phyloP scores from a whole-genome alignment of 208 protist genomes.

The Leishmania braziliensis region DNA sequence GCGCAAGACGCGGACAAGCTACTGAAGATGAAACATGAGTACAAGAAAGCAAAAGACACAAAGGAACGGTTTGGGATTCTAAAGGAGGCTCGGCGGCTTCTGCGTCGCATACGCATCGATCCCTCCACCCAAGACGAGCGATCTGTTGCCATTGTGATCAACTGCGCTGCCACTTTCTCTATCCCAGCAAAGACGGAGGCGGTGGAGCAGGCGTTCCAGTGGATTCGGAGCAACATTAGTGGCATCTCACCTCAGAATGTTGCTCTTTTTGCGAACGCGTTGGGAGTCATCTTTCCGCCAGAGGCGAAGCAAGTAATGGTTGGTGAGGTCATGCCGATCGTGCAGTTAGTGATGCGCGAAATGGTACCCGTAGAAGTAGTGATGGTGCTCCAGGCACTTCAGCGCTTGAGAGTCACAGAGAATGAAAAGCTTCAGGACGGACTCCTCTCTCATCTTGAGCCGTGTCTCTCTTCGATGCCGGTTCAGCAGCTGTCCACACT shows the following conservation, averaged over 20 bases:
- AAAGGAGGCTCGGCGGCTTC: constrained; percentile 51
- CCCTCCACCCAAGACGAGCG: constrained; percentile 86
- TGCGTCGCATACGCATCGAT: constrained; percentile 64
- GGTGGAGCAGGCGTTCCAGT: constrained; percentile 58
- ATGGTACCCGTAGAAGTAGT: constrained; percentile 85
- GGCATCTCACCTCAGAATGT: constrained; percentile 78
- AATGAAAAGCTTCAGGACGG: constrained; percentile 45
- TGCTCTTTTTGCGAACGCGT: constrained; percentile 75
- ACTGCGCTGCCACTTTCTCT: constrained; percentile 70
- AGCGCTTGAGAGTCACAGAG: constrained; percentile 43
- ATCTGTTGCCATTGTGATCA: constrained; percentile 68
- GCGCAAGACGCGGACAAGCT: constrained; percentile 53
- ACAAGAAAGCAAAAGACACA: constrained; percentile 50
- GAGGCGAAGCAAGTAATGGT: constrained; percentile 49
- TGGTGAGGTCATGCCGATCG: constrained; percentile 44
- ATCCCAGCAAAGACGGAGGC: constrained; percentile 34
- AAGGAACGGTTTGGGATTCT: constrained; percentile 57
- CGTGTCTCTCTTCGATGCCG: constrained; percentile 67
- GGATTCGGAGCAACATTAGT: constrained; percentile 65
- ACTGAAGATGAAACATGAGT: constrained; percentile 67
- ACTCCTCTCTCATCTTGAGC: constrained; percentile 50
- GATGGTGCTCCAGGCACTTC: constrained; percentile 85
- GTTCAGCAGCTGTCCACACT: constrained; percentile 75
- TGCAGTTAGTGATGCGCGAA: constrained; percentile 50
- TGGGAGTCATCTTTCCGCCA: constrained; percentile 45